Percentiles rank a stretch among this genome's conserved stretches.
phyloP scores from a whole-genome alignment of 2,329 filamentous ascomycete genomes.

The Penicillium digitatum region DNA sequence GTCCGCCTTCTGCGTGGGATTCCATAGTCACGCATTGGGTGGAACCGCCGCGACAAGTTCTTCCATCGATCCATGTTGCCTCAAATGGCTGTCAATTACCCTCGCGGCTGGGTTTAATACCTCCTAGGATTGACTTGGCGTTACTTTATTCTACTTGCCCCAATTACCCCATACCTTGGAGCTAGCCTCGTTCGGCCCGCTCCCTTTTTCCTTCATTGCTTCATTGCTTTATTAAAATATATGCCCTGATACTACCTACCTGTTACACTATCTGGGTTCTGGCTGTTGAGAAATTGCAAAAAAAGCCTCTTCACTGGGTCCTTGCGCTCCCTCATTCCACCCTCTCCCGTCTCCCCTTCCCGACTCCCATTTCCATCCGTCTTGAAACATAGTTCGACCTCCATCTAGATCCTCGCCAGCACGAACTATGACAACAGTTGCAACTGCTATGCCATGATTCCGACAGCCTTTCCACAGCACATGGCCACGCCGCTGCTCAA shows the following conservation, averaged over 20 bases:
- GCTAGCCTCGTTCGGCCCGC: not conserved
- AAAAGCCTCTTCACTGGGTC: not conserved
- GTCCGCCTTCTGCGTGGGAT: conserved; percentile 15
- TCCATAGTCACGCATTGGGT: conserved; percentile 8
- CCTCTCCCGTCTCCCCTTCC: no score
- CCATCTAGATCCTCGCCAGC: not conserved
- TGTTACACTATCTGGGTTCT: not conserved
- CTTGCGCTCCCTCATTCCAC: not conserved
- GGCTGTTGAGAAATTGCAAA: not conserved
- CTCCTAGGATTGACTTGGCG: not conserved
- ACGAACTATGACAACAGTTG: conserved; percentile 28
- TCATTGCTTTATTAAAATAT: not conserved
- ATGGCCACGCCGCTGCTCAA: conserved; percentile 33
- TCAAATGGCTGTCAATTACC: conserved; percentile 4
- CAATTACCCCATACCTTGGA: conserved; percentile 3
- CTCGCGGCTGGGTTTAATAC: not conserved
- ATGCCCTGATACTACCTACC: not conserved
- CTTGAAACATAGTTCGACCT: not conserved
- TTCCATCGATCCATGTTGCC: conserved; percentile 10
- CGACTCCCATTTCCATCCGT: not conserved
- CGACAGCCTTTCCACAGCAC: conserved; percentile 30
- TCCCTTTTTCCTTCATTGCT: not conserved
- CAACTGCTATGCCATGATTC: conserved; percentile 34
- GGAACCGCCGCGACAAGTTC: conserved; percentile 9
- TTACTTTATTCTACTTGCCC: not conserved